Evolutionary conservation across 441 rosid genomes (phyloP), one percentile per base, ranked within the genome.

Genomic region (Pelargonium fulgidum): DNA sequence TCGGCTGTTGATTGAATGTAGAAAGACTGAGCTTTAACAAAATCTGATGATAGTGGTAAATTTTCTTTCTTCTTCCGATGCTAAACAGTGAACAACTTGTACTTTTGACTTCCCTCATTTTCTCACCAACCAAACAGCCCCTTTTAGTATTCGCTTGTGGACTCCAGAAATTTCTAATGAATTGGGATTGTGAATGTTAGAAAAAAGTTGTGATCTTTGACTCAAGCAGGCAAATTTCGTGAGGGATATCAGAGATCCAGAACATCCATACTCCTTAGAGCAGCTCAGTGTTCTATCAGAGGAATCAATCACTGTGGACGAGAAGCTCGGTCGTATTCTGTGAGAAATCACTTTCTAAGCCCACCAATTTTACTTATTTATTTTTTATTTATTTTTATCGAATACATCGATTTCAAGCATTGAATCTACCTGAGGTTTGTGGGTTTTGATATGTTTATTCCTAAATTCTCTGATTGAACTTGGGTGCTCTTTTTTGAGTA

Each of bases 181-280:
- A 42, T 54, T 42, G 3, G 52, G 22, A 24, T n/a, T 22, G 14
- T 50, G 7, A 14, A 52, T 52, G 5, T 52, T 19, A 7, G 45
- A 24, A 20, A 17, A 62, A 64, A 45, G 33, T 56, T 75, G 73
- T 70, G 72, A 75, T 81, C 87, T 77, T 83, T 87, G 81, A 87
- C 85, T 66, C 66, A 58, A 22, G 45, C 62, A 10, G 71, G 67
- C 79, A 86, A 78, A 85, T 82, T 79, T 75, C 73, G 91, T 87
- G 78, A 85, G 89, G 78, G 89, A 87, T 77, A 85, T 87, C 42
- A 79, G 91, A 80, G 89, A 87, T 80, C 89, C 92, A 52, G 88
- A 87, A 70, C 89, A 87, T 47, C 89, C 92, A 17, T 84, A 87
- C 67, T 82, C 92, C 8, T 77, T 87, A 68, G 89, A 87, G 76